Evolutionary conservation across 768 basidiomycete species (phyloP), one percentile per base, ranked within the genome.

Genomic region (Collybia sordida): DNA sequence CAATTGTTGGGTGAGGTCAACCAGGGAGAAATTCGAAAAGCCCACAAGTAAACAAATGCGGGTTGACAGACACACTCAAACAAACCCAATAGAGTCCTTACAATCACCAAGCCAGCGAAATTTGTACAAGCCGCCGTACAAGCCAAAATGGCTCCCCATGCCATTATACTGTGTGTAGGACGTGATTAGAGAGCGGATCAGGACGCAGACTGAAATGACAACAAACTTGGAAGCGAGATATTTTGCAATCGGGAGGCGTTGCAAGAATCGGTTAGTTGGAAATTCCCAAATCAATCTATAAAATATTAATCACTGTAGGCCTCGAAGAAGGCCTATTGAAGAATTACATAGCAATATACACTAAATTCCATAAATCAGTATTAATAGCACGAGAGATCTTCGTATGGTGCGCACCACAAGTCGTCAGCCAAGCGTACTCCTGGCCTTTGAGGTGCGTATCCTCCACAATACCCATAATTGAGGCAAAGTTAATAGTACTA

Each of bases 61-160:
- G 75, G 75, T 55, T 77, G 76, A 49, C 75, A 75, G 19, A 76
- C 72, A 45, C 69, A 70, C 59, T 79, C 77, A 39, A 78, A 73
- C n/a, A 74, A 51, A 4, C 75, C 75, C 12, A 76, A 67, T 15
- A 81, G 64, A 22, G 77, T 79, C 38, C 78, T 60, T 8, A 80
- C 77, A 24, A 74, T 58, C 25, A 78, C 67, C 12, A 79, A 64
- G 3, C 73, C 72, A 6, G 68, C 57, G 51, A 75, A 76, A 55
- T 71, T 72, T 31, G 64, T 73, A 59, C 73, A 78, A 17, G 72
- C 75, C 3, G 78, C 77, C 12, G 78, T 77, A 59, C 71, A 74
- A 4, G 76, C 72, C 11, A 80, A 67, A 12, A 79, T 71, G 8
- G 66, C 65, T 14, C 78, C 79, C 78, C 78, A 75, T 1, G 64